These are phyloP conservation scores for Starmerella apis DNA, from an alignment of 805 yeast genomes.

Conservation along the genomic window DNA sequence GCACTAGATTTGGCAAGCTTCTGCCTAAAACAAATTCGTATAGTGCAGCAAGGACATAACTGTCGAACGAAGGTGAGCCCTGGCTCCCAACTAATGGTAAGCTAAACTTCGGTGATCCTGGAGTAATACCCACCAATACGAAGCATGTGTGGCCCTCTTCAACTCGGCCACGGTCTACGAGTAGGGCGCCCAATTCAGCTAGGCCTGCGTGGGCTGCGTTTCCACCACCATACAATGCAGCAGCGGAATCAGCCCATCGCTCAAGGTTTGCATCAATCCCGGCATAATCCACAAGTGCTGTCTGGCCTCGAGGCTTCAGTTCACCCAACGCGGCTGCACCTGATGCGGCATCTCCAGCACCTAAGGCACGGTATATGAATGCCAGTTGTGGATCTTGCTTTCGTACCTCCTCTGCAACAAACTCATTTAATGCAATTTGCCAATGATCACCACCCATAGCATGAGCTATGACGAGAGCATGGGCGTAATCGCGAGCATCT, in stretches of 20 bases:
- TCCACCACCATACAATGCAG: constrained; percentile 24
- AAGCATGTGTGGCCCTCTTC: constrained; percentile 36
- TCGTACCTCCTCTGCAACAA: constrained; percentile 40
- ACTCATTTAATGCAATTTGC: constrained; percentile 48
- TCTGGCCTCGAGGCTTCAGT: constrained; percentile 32
- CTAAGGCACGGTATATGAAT: constrained; percentile 49
- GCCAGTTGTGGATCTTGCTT: constrained; percentile 39
- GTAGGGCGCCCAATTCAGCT: constrained; percentile 32
- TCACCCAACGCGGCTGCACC: constrained; percentile 44
- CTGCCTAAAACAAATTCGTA: constrained; percentile 45
- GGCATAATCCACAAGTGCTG: constrained; percentile 13
- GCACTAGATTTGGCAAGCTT: constrained; percentile 39
- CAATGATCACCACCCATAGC: constrained; percentile 53
- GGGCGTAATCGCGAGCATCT: constrained; percentile 58
- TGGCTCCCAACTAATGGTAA: constrained; percentile 25
- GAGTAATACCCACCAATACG: constrained; percentile 28
- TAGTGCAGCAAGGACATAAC: constrained; percentile 52
- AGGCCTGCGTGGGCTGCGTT: constrained; percentile 27
- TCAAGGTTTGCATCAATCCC: constrained; percentile 20
- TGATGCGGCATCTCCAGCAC: constrained; percentile 39
- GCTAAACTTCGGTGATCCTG: constrained; percentile 25
- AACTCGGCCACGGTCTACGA: constrained; percentile 32
- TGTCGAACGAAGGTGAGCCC: constrained; percentile 30
- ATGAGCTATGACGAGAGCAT: constrained; percentile 63
- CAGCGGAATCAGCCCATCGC: constrained; percentile 30